A percentile compares a stretch with the other conserved stretches of the same genome.
Conservation (phyloP, 306 rosid genomes). For the Rubus idaeus region DNA sequence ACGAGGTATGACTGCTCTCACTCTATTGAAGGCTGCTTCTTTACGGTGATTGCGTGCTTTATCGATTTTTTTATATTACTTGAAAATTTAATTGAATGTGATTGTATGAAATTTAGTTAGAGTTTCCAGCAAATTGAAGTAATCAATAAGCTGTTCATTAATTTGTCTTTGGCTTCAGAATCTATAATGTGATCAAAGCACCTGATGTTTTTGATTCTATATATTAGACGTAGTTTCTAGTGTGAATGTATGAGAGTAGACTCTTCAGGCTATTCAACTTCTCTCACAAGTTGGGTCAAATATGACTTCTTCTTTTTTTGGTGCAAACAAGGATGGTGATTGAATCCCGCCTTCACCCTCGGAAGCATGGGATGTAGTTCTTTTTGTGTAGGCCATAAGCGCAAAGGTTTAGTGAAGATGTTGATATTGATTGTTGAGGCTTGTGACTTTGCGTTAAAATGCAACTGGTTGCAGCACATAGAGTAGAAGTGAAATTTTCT, state of each 20-base stretch:
- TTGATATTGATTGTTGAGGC: background rate
- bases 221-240: background rate
- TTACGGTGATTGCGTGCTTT: background rate
- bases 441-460: background rate
- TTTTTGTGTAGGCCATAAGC: background rate
- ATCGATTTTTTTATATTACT: background rate
- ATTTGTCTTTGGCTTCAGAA: background rate
- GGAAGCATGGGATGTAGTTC: background rate
- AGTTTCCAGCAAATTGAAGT: background rate
- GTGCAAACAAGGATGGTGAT: background rate
- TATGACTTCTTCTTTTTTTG: background rate
- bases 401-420: background rate
- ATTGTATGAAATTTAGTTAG: background rate
- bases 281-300: background rate
- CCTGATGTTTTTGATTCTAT: background rate
- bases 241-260: background rate
- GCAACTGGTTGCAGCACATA: background rate
- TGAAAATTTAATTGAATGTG: background rate
- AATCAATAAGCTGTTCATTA: background rate
- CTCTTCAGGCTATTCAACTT: background rate
- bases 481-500: background rate
- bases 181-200: background rate
- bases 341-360: background rate
- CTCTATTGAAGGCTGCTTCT: slow-evolving; percentile 9
- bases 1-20: slow-evolving; percentile 68